Evolutionary conservation across 1,139 yeast species (phyloP), one percentile per base, ranked within the genome.

Genomic region (Meyerozyma sp.): DNA sequence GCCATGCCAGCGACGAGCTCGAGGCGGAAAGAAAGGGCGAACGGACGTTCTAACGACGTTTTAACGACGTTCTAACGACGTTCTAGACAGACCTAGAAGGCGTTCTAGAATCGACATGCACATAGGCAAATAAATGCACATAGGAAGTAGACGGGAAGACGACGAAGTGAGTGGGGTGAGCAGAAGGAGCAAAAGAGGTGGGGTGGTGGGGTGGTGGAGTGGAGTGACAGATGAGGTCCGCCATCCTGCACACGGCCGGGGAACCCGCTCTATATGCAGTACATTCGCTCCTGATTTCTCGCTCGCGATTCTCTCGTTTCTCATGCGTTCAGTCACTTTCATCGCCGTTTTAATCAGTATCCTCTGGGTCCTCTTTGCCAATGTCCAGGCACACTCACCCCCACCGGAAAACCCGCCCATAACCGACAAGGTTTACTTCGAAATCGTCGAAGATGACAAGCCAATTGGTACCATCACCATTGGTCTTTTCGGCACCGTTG

Each of bases 351-450:
- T 63, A 23, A 53, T 60, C 34, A 44, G 54, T 25, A 40, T 53
- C 10, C 42, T 56, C 26, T 49, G 61, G 14, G 52, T 59, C 47
- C 60, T 59, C 46, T 53, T 58, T 43, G 48, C 52, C 20, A 46
- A 49, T 28, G 57, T 49, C n/a, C 49, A 46, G 25, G 61, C 62
- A 5, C 61, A 56, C 11, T 68, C 58, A 7, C 53, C 65, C 44
- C 58, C 23, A 3, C 5, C 73, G 3, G 74, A 68, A 36, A 75
- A 77, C 54, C 86, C 88, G 37, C 75, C 73, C 40, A 62, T 84
- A 59, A 84, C 93, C 53, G 72, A 78, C 64, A 84, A 82, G 66
- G 96, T 93, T 30, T 93, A 70, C 68, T 89, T 93, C 56, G 98
- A 93, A 59, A 74, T 93, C 51, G 77, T 83, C 49, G 90, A 87